Evolutionary conservation across 1,139 yeast genomes (phyloP), one percentile per base, ranked within the genome.

Genomic region (Yarrowia galli): DNA sequence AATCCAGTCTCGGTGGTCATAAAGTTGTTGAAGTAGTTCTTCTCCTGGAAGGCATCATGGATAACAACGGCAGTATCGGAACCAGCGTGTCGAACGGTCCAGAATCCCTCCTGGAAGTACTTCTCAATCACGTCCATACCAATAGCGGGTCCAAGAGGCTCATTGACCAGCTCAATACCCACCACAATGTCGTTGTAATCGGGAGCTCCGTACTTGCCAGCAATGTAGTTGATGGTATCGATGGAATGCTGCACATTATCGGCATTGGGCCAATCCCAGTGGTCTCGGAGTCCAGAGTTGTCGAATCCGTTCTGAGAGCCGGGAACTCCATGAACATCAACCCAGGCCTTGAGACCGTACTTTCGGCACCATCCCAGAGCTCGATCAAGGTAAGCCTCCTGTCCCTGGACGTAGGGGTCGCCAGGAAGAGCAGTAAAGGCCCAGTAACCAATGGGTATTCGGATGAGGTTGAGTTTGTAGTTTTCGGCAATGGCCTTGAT

Each of bases 271-370:
- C 89, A 92, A 12, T 81, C 80, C 69, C 84, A 74, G 8, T 75
- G 71, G 74, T 91, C 97, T 74, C 98, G 84, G 70, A 86, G 80
- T 23, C 99, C 99, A 13, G 97, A 91, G 80, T 93, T 93, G 78
- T 95, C 99, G 76, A 93, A 93, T 23, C 98, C 98, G 76, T 93
- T 93, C 79, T 93, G 98, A 23, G 97, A 90, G n/a, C 98, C 98
- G 63, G 98, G 96, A 36, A 92, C 96, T 69, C 98, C 98, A 77
- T 93, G 99, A 73, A 93, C 81, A 78, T 93, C 99, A 68, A 93
- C 83, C 97, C 97, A 92, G 25, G 86, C 96, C 76, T 89, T 87
- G 73, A 93, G 77, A 64, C 83, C 84, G 73, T 87, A 74, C 23
- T 82, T 80, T 68, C 85, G 79, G 65, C 91, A 87, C 98, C 98